phyloP scores from a whole-genome alignment of 1,139 yeast genomes.

The Lodderomyces elongisporus region DNA sequence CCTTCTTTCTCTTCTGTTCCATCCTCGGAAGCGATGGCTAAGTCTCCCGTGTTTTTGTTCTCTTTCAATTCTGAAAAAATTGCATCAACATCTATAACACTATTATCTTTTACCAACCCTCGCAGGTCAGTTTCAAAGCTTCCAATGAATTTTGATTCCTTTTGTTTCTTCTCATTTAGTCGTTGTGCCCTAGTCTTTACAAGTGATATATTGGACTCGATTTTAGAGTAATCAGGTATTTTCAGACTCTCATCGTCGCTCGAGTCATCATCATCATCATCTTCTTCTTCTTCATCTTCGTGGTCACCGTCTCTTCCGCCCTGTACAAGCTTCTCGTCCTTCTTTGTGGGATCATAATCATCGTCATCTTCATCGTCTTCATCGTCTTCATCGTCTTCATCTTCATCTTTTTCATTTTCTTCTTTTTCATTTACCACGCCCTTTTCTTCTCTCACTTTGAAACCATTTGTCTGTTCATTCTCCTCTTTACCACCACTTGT shows the following conservation, averaged over 20 bases:
- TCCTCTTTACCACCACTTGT: background rate
- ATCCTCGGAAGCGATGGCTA: background rate
- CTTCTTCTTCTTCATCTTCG: slow-evolving; percentile 10
- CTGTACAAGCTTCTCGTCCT: slow-evolving; percentile 7
- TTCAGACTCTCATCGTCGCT: slow-evolving; percentile 39
- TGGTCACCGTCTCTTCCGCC: slow-evolving; percentile 13
- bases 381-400: slow-evolving; percentile 11
- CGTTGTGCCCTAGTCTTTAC: slow-evolving; percentile 38
- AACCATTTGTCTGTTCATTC: background rate
- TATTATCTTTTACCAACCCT: slow-evolving; percentile 27
- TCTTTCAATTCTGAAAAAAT: slow-evolving; percentile 28
- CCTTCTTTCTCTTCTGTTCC: slow-evolving; percentile 21
- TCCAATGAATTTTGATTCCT: slow-evolving; percentile 13
- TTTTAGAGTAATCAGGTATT: slow-evolving; percentile 32
- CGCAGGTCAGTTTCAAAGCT: slow-evolving; percentile 17
- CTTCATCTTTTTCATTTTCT: slow-evolving; percentile 1
- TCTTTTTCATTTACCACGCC: background rate
- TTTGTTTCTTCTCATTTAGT: slow-evolving; percentile 14
- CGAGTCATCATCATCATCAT: slow-evolving; percentile 54
- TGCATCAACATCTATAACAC: slow-evolving; percentile 31
- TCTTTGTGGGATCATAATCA: slow-evolving; percentile 13
- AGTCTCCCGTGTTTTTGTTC: slow-evolving; percentile 21
- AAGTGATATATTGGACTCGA: slow-evolving; percentile 29
- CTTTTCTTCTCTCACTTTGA: background rate
- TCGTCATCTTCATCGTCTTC: slow-evolving; percentile 13